Base-by-base conservation (phyloP, 2,329 filamentous ascomycete species). In the Kalmusia sp. region DNA sequence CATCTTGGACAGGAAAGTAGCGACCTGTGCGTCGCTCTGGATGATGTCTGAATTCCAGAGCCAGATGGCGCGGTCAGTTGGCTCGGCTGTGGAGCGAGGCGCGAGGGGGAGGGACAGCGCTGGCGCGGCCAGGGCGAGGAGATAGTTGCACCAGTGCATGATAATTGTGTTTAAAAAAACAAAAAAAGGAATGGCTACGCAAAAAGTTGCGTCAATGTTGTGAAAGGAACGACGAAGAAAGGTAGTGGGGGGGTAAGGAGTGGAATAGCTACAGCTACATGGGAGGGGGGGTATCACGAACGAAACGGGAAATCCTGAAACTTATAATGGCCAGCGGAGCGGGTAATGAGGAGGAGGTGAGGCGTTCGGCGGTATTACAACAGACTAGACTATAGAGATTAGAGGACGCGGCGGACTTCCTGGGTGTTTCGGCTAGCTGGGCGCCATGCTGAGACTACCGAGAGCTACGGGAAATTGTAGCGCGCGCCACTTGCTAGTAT, bases 21-120 rank as follows among this genome's bases (percentile, higher is more conserved):
- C 21, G 37, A 54, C 15, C 6, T 44, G 15, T 14, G 40, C 17
- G 37, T 27, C 30, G 30, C 51, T 37, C 19, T 53, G 39, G 51
- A 57, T 57, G 28, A 57, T 28, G 19, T 51, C 40, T 9, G 51
- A 49, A 17, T 53, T 40, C 54, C 54, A 57, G 24, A 57, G 47
- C 54, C 54, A 57, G 28, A 57, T 37, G 30, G 54, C 54, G 31
- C 47, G 54, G 37, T 25, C 47, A 17, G 52, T 24, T 6, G 35
- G 37, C 14, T 30, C 19, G 11, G 38, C 25, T 14, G 49, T 17
- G 9, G 31, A 37, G 22, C 14, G 48, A 17, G 39, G 28, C 6
- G 21, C 4, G 39, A 52, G 3, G 11, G 49, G 53, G 7, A 30
- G 17, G n/a, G 44, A 52, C 28, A 46, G 28, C 2, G 31, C 49